phyloP scores from a whole-genome alignment of 176 grass and related monocot genomes.

The Phyllostachys edulis region DNA sequence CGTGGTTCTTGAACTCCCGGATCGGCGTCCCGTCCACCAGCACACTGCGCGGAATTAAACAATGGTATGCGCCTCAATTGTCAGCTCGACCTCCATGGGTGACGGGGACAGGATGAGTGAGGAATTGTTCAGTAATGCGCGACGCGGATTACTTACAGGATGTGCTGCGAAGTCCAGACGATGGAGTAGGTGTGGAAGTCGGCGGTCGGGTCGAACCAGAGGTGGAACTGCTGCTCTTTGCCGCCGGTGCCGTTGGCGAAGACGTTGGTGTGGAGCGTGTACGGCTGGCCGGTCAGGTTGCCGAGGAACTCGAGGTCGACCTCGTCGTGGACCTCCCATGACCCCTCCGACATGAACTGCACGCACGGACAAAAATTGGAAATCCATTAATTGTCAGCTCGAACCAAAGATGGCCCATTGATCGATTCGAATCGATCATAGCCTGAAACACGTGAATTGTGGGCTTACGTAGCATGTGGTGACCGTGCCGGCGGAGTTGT shows the following conservation, averaged over 20 bases:
- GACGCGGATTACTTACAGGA: slow-evolving; percentile 45
- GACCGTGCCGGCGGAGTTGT: slow-evolving; percentile 87
- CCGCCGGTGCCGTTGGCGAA: slow-evolving; percentile 53
- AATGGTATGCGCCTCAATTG: not conserved
- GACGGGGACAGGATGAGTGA: not conserved
- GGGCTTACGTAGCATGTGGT: slow-evolving; percentile 69
- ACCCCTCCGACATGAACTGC: slow-evolving; percentile 64
- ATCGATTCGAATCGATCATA: not conserved
- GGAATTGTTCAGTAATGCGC: not conserved
- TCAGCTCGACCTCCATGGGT: not conserved
- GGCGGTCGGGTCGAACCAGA: slow-evolving; percentile 77
- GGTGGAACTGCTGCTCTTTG: slow-evolving; percentile 77
- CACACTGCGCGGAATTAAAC: not conserved
- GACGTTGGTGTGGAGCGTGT: slow-evolving; percentile 82
- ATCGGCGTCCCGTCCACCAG: slow-evolving; percentile 54
- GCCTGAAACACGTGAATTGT: too few species aligned
- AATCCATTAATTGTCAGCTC: not conserved
- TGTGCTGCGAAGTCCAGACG: slow-evolving; percentile 53
- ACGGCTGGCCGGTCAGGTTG: slow-evolving; percentile 62
- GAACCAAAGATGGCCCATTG: not conserved
- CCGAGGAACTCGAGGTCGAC: slow-evolving; percentile 91
- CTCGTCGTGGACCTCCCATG: slow-evolving; percentile 65
- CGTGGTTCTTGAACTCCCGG: slow-evolving; percentile 46
- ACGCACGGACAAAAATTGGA: not conserved
- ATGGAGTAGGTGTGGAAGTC: slow-evolving; percentile 93